Evolutionary conservation across 352 stramenopile genomes (phyloP), one percentile per base, ranked within the genome.

Genomic region (Phytophthora pini): DNA sequence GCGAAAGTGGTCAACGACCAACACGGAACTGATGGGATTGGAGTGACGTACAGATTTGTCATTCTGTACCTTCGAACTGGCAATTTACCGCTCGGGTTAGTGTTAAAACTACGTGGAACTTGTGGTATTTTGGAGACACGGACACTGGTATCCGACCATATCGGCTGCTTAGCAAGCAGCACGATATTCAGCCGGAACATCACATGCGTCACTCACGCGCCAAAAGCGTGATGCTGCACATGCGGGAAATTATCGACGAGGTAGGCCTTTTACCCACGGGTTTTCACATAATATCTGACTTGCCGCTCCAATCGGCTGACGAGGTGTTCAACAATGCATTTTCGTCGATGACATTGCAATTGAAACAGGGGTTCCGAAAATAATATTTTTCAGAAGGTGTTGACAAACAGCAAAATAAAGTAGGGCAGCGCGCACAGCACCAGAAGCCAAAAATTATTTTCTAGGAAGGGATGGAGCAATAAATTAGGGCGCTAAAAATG

Each of bases 181-280:
- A 64, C 27, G 47, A 64, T 12, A 64, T 64, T 13, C 56, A 27
- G 8, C 36, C 56, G 17, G 4, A 22, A 1, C 56, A 57, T 27
- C n/a, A n/a, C 26, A 64, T 51, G 56, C 24, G 46, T 17, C 56
- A 64, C 56, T 51, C 46, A 17, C 56, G 56, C 2, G 56, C 36
- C 12, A n/a, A 39, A 12, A 57, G n/a, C 4, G 36, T 56, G 11
- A 64, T 64, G 46, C 9, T 51, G 46, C 24, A 55, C 31, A 5
- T 55, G 48, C 8, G 31, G 48, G 5, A 17, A 5, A 31, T 55
- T 13, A 11, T 31, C 4, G 27, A 56, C 6, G 24, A 34, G 20
- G 5, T 9, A 6, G 20, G 13, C 5, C n/a, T 47, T 2, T 12
- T 48, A 17, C 50, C 50, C 6, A 34, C 13, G 1, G 36, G 24